Percentiles rank a stretch among this genome's conserved stretches.
Conservation (phyloP, 2,329 filamentous ascomycete species). For the Paecilomyces niveus region DNA sequence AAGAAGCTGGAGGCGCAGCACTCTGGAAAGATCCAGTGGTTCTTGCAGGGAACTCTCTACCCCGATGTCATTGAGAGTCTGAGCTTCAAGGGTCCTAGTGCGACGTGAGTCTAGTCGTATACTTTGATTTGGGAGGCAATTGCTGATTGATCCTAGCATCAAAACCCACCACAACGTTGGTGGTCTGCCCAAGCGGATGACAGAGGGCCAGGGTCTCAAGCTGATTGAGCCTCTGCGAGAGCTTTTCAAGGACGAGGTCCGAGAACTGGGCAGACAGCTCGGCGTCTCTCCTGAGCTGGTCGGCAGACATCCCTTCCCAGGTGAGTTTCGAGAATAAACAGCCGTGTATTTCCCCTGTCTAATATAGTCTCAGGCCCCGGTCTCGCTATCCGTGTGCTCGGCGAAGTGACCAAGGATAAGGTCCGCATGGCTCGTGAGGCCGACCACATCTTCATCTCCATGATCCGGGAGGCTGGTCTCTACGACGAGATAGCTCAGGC, state of each 20-base stretch:
- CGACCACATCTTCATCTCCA: constrained; percentile 41
- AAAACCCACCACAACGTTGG: constrained; percentile 64
- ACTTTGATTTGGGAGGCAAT: constrained; percentile 21
- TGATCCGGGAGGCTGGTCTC: constrained; percentile 38
- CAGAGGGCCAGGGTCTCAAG: constrained; percentile 19
- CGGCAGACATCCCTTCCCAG: constrained; percentile 64
- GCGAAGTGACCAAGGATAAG: constrained; percentile 72
- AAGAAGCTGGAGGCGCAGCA: constrained; percentile 66
- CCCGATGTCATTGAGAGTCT: constrained; percentile 66
- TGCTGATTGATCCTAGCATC: constrained; percentile 33
- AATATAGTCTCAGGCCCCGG: background rate
- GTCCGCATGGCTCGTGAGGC: constrained; percentile 61
- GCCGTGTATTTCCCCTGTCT: no score
- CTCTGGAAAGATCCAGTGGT: constrained; percentile 74
- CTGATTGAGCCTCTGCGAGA: constrained; percentile 48
- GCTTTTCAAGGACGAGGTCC: constrained; percentile 79
- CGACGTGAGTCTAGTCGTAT: constrained; percentile 34
- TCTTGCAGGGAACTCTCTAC: constrained; percentile 81
- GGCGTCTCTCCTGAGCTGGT: constrained; percentile 69
- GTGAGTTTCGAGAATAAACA: constrained; percentile 6
- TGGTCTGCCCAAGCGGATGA: constrained; percentile 56
- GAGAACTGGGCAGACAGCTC: constrained; percentile 60
- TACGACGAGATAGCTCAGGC: constrained; percentile 59
- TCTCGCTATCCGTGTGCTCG: constrained; percentile 61
- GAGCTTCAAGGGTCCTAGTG: constrained; percentile 64